Conservation (phyloP, 169 alveolate species). For the Eimeria acervulina region DNA sequence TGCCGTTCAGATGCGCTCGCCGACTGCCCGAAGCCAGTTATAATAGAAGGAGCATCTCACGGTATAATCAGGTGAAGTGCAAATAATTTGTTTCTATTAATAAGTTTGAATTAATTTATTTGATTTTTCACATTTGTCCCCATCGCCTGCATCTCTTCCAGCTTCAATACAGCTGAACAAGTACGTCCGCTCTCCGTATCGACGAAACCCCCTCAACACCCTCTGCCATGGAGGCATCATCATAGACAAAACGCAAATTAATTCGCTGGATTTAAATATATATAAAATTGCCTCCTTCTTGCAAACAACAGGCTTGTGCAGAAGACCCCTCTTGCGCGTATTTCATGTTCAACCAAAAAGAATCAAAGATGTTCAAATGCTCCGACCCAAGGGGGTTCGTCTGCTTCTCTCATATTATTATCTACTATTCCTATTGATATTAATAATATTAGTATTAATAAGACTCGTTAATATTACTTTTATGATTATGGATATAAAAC, state of each 20-base stretch:
- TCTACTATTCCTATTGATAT: no score
- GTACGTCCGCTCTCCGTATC: neutral
- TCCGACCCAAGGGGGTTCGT: neutral
- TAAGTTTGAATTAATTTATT: no score
- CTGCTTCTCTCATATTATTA: no score
- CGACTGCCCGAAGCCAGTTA: conserved; percentile 9
- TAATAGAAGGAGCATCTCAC: neutral
- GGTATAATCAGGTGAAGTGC: conserved; percentile 15
- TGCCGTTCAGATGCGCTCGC: conserved; percentile 17
- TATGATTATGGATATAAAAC: no score
- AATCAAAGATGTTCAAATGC: conserved; percentile 28
- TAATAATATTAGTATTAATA: no score
- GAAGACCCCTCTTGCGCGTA: conserved; percentile 22
- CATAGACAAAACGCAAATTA: no score
- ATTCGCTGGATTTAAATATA: no score
- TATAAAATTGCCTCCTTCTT: no score
- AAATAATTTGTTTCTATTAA: no score
- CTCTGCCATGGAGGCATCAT: no score
- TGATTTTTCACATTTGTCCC: no score
- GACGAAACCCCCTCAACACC: no score
- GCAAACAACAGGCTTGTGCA: conserved; percentile 11
- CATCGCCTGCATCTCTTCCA: neutral
- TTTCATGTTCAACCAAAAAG: conserved; percentile 43
- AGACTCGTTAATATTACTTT: neutral
- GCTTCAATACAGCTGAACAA: conserved; percentile 45